Base-by-base conservation (phyloP, 108 stramenopile genomes). In the Nitzschia sp. region DNA sequence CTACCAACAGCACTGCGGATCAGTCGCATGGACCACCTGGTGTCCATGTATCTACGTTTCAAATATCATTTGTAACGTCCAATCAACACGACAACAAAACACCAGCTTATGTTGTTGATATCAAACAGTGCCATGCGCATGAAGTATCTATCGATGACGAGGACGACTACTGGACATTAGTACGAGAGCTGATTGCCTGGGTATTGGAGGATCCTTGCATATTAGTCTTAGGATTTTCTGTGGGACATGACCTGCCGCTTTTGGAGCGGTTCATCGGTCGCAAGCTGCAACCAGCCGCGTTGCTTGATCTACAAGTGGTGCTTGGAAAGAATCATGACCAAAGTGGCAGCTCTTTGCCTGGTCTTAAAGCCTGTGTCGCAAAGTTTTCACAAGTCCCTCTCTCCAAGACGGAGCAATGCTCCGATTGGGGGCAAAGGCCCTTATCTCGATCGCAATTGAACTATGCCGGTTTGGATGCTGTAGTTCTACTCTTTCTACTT, bases 401-500 rank as follows among this genome's bases (percentile, higher is more conserved):
- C 6, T 80, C 69, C 32, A 80, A 80, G 30, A 46, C 58, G 16
- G 45, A 78, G 36, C 84, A 85, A 66, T 81, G 84, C 46, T 76
- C 75, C 0, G 68, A 77, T 25, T 84, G 83, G 83, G 63, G 46
- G 21, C 13, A 38, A 25, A 62, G 83, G 11, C 83, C 83, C 3
- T 53, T 84, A 28, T 30, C 65, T 3, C 17, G 53, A 30, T 11
- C 38, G 9, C 83, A 84, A 64, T 31, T 78, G 2, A 46, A 81
- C 25, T 84, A 84, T 60, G 83, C 83, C 26, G 69, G 58, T 6
- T 45, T 84, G 54, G 83, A 84, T 78, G 78, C 78, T 17, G 77
- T 77, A 21, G 28, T 84, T 8, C 35, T 80, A 21, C 57, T 77
- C 1, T 32, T 33, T 8, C 50, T 84, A 19, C 36, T 84, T 11